phyloP scores from a whole-genome alignment of 75 land plant genomes.

The Sequoia sempervirens region DNA sequence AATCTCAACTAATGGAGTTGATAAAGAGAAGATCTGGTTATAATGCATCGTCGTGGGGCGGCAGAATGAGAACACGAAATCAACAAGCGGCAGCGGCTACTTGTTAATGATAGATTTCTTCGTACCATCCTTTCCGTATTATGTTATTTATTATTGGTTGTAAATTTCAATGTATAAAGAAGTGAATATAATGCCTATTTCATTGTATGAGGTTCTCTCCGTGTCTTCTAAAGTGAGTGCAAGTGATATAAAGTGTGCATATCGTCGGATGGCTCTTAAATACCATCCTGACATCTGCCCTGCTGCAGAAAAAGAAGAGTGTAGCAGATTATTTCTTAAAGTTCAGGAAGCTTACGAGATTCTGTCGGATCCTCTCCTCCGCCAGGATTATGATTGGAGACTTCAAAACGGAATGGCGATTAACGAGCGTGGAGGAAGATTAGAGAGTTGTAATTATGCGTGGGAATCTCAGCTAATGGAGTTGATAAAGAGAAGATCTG shows the following conservation, averaged over 20 bases:
- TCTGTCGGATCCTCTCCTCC: conserved; percentile 21
- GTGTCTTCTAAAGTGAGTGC: background rate
- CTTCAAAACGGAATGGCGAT: background rate
- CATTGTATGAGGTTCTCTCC: conserved; percentile 10
- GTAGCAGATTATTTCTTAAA: conserved; percentile 18
- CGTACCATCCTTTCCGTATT: too few relatives aligned
- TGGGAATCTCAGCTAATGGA: background rate
- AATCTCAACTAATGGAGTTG: background rate
- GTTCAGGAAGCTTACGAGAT: conserved; percentile 26
- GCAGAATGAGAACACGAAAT: background rate
- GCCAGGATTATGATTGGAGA: conserved; percentile 19
- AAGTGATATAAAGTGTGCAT: conserved; percentile 20
- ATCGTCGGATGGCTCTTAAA: conserved; percentile 18
- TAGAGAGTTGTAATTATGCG: background rate
- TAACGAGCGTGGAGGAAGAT: background rate
- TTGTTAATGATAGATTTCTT: too few relatives aligned
- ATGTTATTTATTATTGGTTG: too few relatives aligned
- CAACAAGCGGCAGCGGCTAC: background rate
- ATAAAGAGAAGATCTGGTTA: background rate
- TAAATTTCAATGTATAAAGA: too few relatives aligned
- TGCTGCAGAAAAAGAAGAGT: conserved; percentile 10
- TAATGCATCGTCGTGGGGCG: background rate
- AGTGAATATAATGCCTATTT: background rate
- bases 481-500: background rate
- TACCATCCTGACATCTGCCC: conserved; percentile 41